Conservation (phyloP, 805 yeast species). For the Candida manassasensis region DNA sequence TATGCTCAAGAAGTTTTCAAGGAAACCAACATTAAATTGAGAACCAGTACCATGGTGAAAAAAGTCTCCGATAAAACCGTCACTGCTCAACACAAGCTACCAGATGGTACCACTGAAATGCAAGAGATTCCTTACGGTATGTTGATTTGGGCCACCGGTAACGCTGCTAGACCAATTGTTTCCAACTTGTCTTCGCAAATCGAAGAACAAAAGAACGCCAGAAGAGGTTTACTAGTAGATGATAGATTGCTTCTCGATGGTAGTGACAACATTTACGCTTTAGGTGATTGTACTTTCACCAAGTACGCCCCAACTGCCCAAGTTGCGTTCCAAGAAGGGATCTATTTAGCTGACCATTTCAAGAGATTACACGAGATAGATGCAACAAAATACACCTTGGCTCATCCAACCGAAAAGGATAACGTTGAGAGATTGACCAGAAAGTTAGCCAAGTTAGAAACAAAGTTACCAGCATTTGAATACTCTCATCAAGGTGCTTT, state of each 20-base stretch:
- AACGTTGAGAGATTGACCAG: conserved; percentile 42
- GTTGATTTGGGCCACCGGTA: conserved; percentile 97
- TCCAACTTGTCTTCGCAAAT: conserved; percentile 61
- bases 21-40: conserved; percentile 62
- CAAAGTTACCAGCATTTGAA: conserved; percentile 55
- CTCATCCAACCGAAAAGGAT: conserved; percentile 36
- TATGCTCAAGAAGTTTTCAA: conserved; percentile 78
- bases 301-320: conserved; percentile 95
- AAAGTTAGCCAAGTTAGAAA: conserved; percentile 41
- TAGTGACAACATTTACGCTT: conserved; percentile 74
- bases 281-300: conserved; percentile 93
- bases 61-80: conserved; percentile 70
- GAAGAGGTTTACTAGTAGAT: conserved; percentile 86
- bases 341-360: conserved; percentile 69
- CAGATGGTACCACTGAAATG: conserved; percentile 59
- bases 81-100: conserved; percentile 61
- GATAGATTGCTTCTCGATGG: conserved; percentile 82
- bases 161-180: conserved; percentile 77
- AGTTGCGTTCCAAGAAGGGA: conserved; percentile 94
- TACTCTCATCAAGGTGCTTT: conserved; percentile 89
- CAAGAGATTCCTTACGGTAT: conserved; percentile 81
- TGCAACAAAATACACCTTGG: conserved; percentile 44
- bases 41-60: conserved; percentile 84
- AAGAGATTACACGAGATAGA: conserved; percentile 61
- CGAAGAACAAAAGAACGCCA: conserved; percentile 75